Evolutionary conservation across 805 yeast species (phyloP).

Genomic region (Yamadazyma sp.): DNA sequence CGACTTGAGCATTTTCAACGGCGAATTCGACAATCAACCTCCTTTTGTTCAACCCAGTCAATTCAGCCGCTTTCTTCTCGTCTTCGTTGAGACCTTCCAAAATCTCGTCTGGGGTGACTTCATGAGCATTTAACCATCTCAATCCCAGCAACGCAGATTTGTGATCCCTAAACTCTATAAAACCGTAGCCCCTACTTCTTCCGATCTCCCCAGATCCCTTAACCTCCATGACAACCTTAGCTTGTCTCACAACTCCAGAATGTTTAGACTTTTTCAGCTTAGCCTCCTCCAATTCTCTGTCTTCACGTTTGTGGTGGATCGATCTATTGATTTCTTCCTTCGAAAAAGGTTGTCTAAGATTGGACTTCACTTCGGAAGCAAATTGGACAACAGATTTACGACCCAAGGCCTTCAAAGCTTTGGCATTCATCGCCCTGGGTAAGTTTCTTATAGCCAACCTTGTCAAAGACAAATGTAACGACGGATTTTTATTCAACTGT

Average conservation of each 20-base stretch:
- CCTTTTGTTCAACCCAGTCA: conserved; percentile 61
- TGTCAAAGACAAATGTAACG: conserved; percentile 89
- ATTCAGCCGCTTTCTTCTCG: conserved; percentile 54
- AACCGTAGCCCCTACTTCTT: conserved; percentile 95
- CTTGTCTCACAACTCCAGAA: conserved; percentile 88
- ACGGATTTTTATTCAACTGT: conserved; percentile 87
- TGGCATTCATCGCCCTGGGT: conserved; percentile 89
- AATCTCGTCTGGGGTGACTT: conserved; percentile 70
- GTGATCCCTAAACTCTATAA: conserved; percentile 90
- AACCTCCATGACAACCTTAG: conserved; percentile 89
- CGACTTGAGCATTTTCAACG: conserved; percentile 89
- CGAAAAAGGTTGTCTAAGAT: conserved; percentile 75
- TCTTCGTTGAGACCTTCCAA: conserved; percentile 68
- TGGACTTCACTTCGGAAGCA: conserved; percentile 82
- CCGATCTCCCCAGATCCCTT: conserved; percentile 87
- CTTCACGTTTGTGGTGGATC: conserved; percentile 56
- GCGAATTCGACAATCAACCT: conserved; percentile 93
- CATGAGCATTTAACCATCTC: conserved; percentile 95
- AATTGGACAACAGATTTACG: conserved; percentile 93
- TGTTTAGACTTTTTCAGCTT: conserved; percentile 61
- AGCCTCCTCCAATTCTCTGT: conserved; percentile 32
- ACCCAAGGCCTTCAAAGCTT: conserved; percentile 85
- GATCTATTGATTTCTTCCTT: conserved; percentile 89
- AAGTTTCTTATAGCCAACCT: conserved; percentile 92
- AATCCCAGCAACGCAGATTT: conserved; percentile 91